phyloP scores from a whole-genome alignment of 116 monocot species.

The Iris pallida region DNA sequence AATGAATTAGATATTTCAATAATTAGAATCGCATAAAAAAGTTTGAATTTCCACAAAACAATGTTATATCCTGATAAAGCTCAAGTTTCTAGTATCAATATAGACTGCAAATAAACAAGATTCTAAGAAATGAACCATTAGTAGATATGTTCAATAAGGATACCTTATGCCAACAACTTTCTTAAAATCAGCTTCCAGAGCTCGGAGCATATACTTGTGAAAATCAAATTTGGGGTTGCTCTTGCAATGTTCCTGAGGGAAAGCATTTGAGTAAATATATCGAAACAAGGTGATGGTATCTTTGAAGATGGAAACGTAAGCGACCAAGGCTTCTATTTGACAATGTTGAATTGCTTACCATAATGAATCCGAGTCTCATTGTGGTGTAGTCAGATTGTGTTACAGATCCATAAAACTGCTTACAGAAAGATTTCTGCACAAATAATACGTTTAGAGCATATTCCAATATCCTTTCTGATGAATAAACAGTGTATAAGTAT shows the following conservation, averaged over 20 bases:
- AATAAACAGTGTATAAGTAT: not conserved
- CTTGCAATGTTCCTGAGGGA: conserved; percentile 54
- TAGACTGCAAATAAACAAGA: too few relatives aligned
- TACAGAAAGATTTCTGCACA: conserved; percentile 71
- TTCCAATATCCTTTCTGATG: not conserved
- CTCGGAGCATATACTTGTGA: conserved; percentile 79
- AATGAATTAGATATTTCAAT: not conserved
- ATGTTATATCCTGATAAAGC: too few relatives aligned
- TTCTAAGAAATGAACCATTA: too few relatives aligned
- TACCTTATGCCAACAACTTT: conserved; percentile 84
- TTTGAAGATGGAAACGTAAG: not conserved
- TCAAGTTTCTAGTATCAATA: not conserved
- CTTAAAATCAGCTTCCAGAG: conserved; percentile 83
- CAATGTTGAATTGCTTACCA: conserved; percentile 30
- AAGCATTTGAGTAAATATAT: conserved; percentile 5
- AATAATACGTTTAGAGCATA: conserved; percentile 3
- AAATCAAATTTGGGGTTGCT: conserved; percentile 71
- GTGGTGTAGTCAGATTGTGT: conserved; percentile 75
- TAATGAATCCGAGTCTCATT: conserved; percentile 71
- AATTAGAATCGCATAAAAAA: not conserved
- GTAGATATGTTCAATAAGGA: too few relatives aligned
- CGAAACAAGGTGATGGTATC: not conserved
- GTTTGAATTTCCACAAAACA: not conserved
- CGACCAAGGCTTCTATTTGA: not conserved
- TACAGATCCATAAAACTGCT: conserved; percentile 80